Percentiles rank a stretch among this genome's conserved stretches.
Evolutionary conservation across 2,329 filamentous ascomycete species (phyloP).

Genomic region (Sclerotinia borealis): DNA sequence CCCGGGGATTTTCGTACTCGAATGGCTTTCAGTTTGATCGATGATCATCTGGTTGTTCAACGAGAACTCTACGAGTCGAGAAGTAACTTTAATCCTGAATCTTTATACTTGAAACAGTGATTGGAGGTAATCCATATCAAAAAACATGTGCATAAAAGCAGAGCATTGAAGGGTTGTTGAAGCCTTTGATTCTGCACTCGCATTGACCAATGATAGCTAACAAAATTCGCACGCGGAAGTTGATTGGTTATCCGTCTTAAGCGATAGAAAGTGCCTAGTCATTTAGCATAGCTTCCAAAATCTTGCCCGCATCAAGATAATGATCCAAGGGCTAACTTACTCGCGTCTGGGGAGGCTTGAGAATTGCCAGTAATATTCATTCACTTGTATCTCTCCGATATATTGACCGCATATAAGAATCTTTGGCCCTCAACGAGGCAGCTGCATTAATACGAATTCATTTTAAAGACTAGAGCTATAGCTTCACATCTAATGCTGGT

Average conservation of each 20-base stretch:
- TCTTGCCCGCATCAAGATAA: background rate
- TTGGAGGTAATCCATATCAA: background rate
- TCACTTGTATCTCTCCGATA: background rate
- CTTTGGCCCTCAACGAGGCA: background rate
- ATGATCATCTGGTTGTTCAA: background rate
- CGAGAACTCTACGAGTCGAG: background rate
- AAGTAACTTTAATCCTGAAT: background rate
- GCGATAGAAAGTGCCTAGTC: background rate
- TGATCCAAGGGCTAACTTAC: background rate
- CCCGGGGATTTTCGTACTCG: background rate
- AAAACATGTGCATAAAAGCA: slow-evolving; percentile 10
- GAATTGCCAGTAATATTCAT: background rate
- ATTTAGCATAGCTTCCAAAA: background rate
- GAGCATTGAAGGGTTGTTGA: slow-evolving; percentile 3
- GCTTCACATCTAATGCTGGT: slow-evolving; percentile 1
- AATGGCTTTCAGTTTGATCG: background rate
- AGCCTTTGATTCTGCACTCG: background rate
- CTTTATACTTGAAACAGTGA: background rate
- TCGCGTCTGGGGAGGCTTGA: background rate
- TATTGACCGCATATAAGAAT: background rate
- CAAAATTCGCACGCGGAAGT: slow-evolving; percentile 16
- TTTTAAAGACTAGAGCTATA: background rate
- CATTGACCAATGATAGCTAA: slow-evolving; percentile 13
- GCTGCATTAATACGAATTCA: slow-evolving; percentile 7
- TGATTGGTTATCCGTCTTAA: slow-evolving; percentile 6